These are phyloP conservation scores for Chaetomium cochliodes DNA, from an alignment of 495 filamentous ascomycete genomes.

Conservation along the genomic window DNA sequence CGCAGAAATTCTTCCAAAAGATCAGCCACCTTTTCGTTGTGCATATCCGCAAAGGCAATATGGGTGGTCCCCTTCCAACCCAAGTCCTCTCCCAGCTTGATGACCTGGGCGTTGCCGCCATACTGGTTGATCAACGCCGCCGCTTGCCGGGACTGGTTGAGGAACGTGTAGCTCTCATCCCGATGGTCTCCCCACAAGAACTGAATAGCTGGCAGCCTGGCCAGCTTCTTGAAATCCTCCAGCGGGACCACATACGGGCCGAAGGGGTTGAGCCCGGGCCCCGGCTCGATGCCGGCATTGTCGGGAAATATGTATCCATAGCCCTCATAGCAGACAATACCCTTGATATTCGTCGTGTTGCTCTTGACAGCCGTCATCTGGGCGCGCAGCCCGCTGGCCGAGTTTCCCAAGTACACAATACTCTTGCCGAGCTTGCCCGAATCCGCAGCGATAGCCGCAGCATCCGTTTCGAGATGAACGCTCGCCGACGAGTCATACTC, in stretches of 20 bases:
- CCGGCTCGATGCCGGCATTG: slow-evolving; percentile 34
- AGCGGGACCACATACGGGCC: slow-evolving; percentile 42
- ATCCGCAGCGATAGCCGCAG: slow-evolving; percentile 46
- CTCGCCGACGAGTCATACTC: slow-evolving; percentile 46
- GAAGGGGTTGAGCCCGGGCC: slow-evolving; percentile 28
- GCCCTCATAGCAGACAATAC: slow-evolving; percentile 50
- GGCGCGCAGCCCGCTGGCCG: slow-evolving; percentile 45
- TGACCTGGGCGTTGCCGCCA: slow-evolving; percentile 47
- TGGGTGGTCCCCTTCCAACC: slow-evolving; percentile 47
- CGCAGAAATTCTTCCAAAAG: slow-evolving; percentile 43
- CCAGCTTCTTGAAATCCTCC: slow-evolving; percentile 49
- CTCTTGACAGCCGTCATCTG: slow-evolving; percentile 42
- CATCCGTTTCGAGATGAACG: slow-evolving; percentile 41
- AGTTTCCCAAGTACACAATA: slow-evolving; percentile 50
- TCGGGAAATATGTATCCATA: slow-evolving; percentile 49
- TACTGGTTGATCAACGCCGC: slow-evolving; percentile 47
- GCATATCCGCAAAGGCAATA: slow-evolving; percentile 47
- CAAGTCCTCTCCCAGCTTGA: slow-evolving; percentile 42
- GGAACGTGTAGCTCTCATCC: slow-evolving; percentile 28
- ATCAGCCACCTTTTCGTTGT: slow-evolving; percentile 45
- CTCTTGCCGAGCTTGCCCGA: slow-evolving; percentile 43
- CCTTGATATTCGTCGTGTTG: slow-evolving; percentile 48
- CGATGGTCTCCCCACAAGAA: slow-evolving; percentile 51
- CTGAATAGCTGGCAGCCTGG: slow-evolving; percentile 41
- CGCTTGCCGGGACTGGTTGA: slow-evolving; percentile 33